A percentile compares a stretch with the other conserved stretches of the same genome.
Evolutionary conservation across 148 eudicot species (phyloP).

Genomic region (Amaranthus cruentus): DNA sequence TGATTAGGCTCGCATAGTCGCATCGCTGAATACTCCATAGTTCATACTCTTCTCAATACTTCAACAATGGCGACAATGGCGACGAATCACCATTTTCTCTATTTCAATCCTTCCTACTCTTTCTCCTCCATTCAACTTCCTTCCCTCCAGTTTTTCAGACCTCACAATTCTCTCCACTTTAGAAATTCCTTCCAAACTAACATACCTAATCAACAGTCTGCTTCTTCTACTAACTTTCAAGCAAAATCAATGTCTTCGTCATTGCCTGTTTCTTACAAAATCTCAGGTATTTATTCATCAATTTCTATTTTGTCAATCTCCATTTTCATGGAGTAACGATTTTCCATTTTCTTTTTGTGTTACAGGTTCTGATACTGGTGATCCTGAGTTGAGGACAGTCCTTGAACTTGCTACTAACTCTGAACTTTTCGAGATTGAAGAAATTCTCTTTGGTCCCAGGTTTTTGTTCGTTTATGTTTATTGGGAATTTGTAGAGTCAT

Average conservation of each 20-base stretch:
- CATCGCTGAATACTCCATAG: no score
- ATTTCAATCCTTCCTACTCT: not conserved
- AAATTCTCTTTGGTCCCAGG: constrained; percentile 86
- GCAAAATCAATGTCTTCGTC: not conserved
- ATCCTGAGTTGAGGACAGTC: constrained; percentile 71
- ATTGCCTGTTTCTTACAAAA: not conserved
- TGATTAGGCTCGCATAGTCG: no score
- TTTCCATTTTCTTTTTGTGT: not conserved
- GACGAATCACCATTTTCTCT: no score
- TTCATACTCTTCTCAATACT: no score
- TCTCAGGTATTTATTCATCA: constrained; percentile 10
- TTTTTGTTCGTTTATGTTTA: constrained; percentile 12
- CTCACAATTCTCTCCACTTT: not conserved
- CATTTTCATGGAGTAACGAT: not conserved
- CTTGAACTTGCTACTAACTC: constrained; percentile 77
- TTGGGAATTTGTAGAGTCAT: no score
- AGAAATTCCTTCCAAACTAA: constrained; percentile 6
- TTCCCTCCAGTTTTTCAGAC: constrained; percentile 4
- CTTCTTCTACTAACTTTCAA: not conserved
- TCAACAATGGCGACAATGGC: no score
- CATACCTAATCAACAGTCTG: not conserved
- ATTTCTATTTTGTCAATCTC: not conserved
- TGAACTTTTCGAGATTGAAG: constrained; percentile 71
- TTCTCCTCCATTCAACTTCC: constrained; percentile 7
- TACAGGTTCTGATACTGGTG: constrained; percentile 33